These are phyloP conservation scores for Coemansia interrupta DNA, from an alignment of 192 early-diverging fungal genomes.

Conservation along the genomic window DNA sequence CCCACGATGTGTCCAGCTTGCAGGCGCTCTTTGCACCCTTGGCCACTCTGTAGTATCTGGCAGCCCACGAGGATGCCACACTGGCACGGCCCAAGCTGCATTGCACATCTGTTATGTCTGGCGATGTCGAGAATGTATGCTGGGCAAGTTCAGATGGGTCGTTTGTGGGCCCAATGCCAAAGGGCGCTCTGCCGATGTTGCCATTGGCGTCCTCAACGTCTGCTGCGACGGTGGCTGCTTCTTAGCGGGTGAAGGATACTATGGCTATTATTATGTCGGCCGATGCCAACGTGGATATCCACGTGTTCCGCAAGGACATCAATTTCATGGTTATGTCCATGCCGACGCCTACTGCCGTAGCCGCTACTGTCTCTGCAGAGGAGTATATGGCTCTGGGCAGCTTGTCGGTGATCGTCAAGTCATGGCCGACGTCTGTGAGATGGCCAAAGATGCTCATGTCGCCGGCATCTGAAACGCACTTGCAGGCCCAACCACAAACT, in stretches of 20 bases:
- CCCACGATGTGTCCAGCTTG: conserved; percentile 57
- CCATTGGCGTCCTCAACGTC: not conserved
- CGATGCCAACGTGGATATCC: conserved; percentile 60
- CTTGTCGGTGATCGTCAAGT: not conserved
- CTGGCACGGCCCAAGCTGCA: conserved; percentile 50
- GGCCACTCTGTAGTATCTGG: conserved; percentile 58
- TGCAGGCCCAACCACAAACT: conserved; percentile 7
- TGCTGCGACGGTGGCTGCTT: not conserved
- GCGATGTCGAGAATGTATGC: conserved; percentile 39
- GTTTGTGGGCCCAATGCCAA: conserved; percentile 12
- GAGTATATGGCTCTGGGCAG: too few relatives aligned
- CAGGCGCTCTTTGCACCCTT: conserved; percentile 63
- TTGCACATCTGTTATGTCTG: conserved; percentile 8
- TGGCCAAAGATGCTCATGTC: not conserved
- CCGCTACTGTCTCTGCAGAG: not conserved
- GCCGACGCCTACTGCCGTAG: not conserved
- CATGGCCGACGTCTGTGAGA: not conserved
- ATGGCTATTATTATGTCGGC: conserved; percentile 62
- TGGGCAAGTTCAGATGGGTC: conserved; percentile 19
- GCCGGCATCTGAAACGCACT: not conserved
- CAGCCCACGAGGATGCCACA: conserved; percentile 55
- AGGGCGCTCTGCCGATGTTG: not conserved
- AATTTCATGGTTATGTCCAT: conserved; percentile 14
- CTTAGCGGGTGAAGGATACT: conserved; percentile 30
- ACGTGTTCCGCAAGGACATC: conserved; percentile 65